phyloP scores from a whole-genome alignment of 257 asterid species.

The Asclepias syriaca region DNA sequence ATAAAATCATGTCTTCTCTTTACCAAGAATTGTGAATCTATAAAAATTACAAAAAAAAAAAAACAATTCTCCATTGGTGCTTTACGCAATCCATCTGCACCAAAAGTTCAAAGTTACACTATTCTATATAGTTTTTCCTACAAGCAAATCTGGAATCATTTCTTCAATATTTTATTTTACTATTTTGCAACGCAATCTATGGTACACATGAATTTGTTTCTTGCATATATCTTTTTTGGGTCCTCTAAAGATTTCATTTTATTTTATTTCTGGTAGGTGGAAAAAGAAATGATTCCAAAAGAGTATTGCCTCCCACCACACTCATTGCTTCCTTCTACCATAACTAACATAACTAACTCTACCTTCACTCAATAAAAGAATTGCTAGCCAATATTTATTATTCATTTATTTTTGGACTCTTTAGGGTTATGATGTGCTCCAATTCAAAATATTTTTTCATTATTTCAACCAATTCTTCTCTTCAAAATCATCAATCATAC shows the following conservation, averaged over 20 bases:
- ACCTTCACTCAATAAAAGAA: slow-evolving; percentile 6
- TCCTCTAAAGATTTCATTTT: not conserved
- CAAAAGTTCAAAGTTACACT: not conserved
- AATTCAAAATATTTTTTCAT: too few species aligned
- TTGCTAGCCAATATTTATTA: not conserved
- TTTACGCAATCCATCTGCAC: slow-evolving; percentile 16
- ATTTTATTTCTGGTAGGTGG: not conserved
- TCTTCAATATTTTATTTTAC: too few species aligned
- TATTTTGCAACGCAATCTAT: not conserved
- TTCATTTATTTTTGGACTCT: not conserved
- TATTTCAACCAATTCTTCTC: too few species aligned
- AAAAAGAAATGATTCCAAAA: slow-evolving; percentile 7
- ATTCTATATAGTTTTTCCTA: not conserved
- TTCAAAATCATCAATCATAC: too few species aligned
- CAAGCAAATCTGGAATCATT: slow-evolving; percentile 15
- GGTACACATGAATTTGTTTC: not conserved
- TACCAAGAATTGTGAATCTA: slow-evolving; percentile 12
- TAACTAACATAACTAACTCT: slow-evolving; percentile 24
- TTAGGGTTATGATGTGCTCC: not conserved
- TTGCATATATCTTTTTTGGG: not conserved
- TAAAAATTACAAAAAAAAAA: not conserved
- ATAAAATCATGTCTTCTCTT: slow-evolving; percentile 16
- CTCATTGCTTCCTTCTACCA: not conserved
- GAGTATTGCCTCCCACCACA: not conserved
- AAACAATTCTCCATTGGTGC: not conserved